phyloP scores from a whole-genome alignment of 2,329 filamentous ascomycete species.

The Hypoxylon sp. region DNA sequence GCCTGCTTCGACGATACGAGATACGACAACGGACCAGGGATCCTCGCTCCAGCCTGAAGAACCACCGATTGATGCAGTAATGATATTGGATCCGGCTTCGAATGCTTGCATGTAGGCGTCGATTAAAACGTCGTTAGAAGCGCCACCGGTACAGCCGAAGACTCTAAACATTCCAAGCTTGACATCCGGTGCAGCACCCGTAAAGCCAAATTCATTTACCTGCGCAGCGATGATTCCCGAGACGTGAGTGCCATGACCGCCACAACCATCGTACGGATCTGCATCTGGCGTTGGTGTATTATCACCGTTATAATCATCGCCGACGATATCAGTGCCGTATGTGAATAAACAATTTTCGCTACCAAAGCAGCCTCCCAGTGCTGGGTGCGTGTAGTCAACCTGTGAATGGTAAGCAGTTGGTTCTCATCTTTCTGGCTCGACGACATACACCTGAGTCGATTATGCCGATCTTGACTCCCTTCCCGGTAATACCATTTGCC shows the following conservation, averaged over 20 bases:
- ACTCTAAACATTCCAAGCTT: conserved; percentile 70
- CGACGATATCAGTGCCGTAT: conserved; percentile 64
- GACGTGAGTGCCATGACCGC: conserved; percentile 73
- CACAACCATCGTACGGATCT: conserved; percentile 67
- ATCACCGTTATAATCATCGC: conserved; percentile 64
- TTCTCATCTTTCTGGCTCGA: background rate
- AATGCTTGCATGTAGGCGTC: conserved; percentile 72
- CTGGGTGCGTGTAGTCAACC: conserved; percentile 74
- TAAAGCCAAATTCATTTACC: conserved; percentile 66
- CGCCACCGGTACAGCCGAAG: conserved; percentile 68
- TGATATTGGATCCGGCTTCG: conserved; percentile 71
- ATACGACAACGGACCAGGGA: conserved; percentile 65
- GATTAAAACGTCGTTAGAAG: conserved; percentile 71
- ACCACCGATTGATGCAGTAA: conserved; percentile 69
- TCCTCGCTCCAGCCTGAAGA: conserved; percentile 67
- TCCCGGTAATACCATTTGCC: conserved; percentile 63
- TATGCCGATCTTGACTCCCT: conserved; percentile 67
- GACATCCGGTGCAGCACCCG: conserved; percentile 69
- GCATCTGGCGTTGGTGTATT: conserved; percentile 51
- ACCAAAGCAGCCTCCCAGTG: conserved; percentile 76
- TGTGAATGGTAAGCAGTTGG: conserved; percentile 48
- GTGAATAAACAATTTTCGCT: conserved; percentile 71
- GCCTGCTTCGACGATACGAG: conserved; percentile 67
- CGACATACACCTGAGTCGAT: conserved; percentile 68
- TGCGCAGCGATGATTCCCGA: conserved; percentile 75